Percentiles rank a stretch among this genome's conserved stretches.
These are phyloP conservation scores for Actinomortierella ambigua DNA, from an alignment of 371 early-diverging fungal genomes.

Conservation along the genomic window DNA sequence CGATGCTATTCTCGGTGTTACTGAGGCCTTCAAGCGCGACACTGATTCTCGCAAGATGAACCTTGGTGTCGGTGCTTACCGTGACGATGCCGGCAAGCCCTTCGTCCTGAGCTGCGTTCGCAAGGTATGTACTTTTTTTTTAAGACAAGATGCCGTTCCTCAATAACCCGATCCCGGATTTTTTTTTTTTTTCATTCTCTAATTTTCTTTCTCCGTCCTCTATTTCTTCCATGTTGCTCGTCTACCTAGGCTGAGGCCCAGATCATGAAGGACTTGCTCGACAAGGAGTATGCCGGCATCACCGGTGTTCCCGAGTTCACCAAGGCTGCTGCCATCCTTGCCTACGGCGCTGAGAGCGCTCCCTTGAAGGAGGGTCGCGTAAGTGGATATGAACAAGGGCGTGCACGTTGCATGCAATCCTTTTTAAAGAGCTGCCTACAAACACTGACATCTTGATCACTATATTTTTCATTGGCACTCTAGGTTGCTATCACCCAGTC, in stretches of 20 bases:
- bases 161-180: not conserved
- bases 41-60: constrained; percentile 93
- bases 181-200: constrained; percentile 4
- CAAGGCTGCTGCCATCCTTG: constrained; percentile 82
- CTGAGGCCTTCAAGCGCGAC: constrained; percentile 96
- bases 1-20: constrained; percentile 95
- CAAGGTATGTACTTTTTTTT: constrained; percentile 59
- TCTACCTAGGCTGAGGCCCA: constrained; percentile 77
- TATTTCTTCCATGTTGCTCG: not conserved
- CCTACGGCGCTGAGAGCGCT: constrained; percentile 82
- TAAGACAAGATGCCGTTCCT: constrained; percentile 1
- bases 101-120: constrained; percentile 88
- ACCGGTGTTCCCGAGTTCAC: constrained; percentile 90
- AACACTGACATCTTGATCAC: not conserved
- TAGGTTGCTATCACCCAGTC: constrained; percentile 91
- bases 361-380: constrained; percentile 76
- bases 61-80: constrained; percentile 98
- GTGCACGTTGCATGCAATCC: not conserved
- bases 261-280: constrained; percentile 68
- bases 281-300: constrained; percentile 98
- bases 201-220: constrained; percentile 3
- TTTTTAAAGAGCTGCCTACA: not conserved
- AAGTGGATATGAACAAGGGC: constrained; percentile 26
- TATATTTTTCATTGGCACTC: constrained; percentile 2
- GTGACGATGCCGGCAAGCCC: constrained; percentile 94